A percentile compares a stretch with the other conserved stretches of the same genome.
phyloP scores from a whole-genome alignment of 805 yeast species.

The Naumovozyma dairenensis region DNA sequence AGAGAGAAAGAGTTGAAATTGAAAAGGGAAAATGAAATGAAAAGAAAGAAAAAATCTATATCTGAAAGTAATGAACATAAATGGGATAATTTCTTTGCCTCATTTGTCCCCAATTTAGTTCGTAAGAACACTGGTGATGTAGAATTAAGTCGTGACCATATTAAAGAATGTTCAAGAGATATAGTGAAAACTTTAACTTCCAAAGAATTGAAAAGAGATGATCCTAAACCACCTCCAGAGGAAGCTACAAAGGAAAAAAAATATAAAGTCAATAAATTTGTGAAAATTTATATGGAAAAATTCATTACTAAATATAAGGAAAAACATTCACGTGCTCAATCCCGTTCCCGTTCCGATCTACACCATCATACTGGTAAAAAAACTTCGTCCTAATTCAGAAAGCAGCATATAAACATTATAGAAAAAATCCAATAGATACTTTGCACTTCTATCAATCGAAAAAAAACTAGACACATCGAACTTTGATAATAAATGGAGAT shows the following conservation, averaged over 20 bases:
- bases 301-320: conserved; percentile 39
- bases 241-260: conserved; percentile 57
- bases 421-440: background rate
- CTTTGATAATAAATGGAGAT: too few species aligned
- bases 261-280: conserved; percentile 58
- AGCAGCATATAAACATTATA: too few species aligned
- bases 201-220: conserved; percentile 47
- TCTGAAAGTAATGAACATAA: conserved; percentile 18
- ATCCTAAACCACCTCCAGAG: conserved; percentile 34
- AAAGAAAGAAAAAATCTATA: conserved; percentile 12
- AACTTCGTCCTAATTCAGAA: too few species aligned
- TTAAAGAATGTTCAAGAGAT: conserved; percentile 73
- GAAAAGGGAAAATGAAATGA: conserved; percentile 18
- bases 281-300: conserved; percentile 57
- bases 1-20: conserved; percentile 10
- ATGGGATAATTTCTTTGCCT: conserved; percentile 48
- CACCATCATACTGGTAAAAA: too few species aligned
- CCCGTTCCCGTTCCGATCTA: too few species aligned
- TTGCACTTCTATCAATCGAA: too few species aligned
- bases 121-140: conserved; percentile 49
- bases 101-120: conserved; percentile 68
- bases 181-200: conserved; percentile 55
- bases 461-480: too few species aligned
- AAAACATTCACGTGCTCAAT: conserved; percentile 42
- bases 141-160: conserved; percentile 53